Evolutionary conservation across 805 yeast species (phyloP), one percentile per base, ranked within the genome.

Genomic region (Yarrowia deformans): DNA sequence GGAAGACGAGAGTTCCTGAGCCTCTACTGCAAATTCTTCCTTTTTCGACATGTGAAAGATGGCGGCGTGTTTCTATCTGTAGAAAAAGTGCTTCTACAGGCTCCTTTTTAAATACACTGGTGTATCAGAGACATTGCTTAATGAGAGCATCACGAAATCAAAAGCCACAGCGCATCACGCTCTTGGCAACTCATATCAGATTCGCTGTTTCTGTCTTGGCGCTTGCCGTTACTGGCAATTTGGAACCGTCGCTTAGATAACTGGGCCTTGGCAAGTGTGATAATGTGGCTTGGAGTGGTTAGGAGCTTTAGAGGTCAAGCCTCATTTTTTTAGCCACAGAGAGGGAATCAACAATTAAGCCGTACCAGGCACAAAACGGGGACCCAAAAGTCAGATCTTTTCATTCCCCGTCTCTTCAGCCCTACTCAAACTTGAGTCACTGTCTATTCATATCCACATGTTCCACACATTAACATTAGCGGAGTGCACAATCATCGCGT

Each of bases 271-370:
- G 40, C 18, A 39, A 35, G n/a, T n/a, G n/a, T n/a, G n/a, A n/a
- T n/a, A n/a, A 12, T 52, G 58, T 52, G 60, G 45, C 60, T 54
- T 54, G 58, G 18, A 34, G 58, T 37, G 43, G 43, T 8, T 35
- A 3, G 7, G 43, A n/a, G 16, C 35, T 8, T 9, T 19, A 8
- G 13, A 14, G 14, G 46, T 54, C 60, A 54, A 54, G 60, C 60
- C 60, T 54, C 60, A 23, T 23, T 54, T 39, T 54, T 39, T 45
- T 14, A 54, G 60, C 60, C 60, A 54, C 60, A 13, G 45, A 29
- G n/a, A n/a, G 18, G 52, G 32, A 14, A 8, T 8, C 19, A 5
- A 40, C 5, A n/a, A 23, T 35, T 40, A 2, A 13, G 34, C 16
- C n/a, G 13, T 12, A 10, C 13, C 9, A 48, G n/a, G 43, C 16